Evolutionary conservation across 2,329 filamentous ascomycete species (phyloP).

Genomic region (Blastomyces parvus): DNA sequence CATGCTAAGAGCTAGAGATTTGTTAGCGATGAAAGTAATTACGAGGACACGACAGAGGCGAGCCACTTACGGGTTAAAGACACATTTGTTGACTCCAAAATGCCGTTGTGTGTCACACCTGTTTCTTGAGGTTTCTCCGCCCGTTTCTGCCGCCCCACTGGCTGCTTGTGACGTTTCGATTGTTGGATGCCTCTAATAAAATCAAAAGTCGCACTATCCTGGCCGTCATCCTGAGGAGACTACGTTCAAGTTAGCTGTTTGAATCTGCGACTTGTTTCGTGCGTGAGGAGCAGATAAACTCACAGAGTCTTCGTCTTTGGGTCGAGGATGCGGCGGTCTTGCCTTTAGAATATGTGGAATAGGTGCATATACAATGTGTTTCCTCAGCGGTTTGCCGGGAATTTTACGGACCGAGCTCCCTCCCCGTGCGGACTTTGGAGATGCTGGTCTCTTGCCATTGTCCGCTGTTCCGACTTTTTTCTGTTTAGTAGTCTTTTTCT

Average conservation of each 20-base stretch:
- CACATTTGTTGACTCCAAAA: conserved; percentile 11
- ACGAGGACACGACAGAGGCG: not conserved
- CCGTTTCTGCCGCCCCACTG: too few relatives aligned
- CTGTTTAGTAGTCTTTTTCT: not conserved
- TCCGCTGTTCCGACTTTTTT: not conserved
- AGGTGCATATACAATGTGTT: not conserved
- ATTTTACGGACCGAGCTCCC: not conserved
- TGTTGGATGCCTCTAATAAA: too few relatives aligned
- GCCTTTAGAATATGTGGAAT: not conserved
- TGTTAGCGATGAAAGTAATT: conserved; percentile 9
- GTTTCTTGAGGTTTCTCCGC: not conserved
- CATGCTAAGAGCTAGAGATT: conserved; percentile 28
- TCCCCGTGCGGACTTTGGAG: not conserved
- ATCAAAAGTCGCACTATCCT: not conserved
- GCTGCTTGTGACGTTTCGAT: not conserved
- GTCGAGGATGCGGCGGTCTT: not conserved
- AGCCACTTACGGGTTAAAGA: conserved; percentile 18
- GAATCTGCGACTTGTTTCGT: too few relatives aligned
- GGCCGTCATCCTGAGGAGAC: not conserved
- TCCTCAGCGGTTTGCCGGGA: not conserved
- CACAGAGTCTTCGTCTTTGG: not conserved
- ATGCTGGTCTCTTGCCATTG: not conserved
- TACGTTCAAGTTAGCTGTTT: not conserved
- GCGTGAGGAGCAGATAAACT: not conserved
- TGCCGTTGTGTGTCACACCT: conserved; percentile 10